phyloP scores from a whole-genome alignment of 2,329 filamentous ascomycete genomes.

The Tolypocladium tundrense region DNA sequence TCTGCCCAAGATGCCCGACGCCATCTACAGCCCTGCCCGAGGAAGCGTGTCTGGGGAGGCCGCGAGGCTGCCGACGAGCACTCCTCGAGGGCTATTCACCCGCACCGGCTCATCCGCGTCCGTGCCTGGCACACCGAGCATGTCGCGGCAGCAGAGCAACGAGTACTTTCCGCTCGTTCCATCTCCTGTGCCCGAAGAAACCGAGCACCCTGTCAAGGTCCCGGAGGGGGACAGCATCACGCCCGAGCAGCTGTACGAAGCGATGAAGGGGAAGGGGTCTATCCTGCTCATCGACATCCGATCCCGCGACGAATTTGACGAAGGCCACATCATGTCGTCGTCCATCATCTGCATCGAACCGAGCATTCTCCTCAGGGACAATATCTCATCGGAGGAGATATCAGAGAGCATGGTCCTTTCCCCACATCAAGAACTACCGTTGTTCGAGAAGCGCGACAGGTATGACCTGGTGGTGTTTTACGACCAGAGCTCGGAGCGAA shows the following conservation, averaged over 20 bases:
- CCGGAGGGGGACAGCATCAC: constrained; percentile 49
- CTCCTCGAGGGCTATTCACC: constrained; percentile 52
- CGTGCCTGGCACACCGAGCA: constrained; percentile 15
- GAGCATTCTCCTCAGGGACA: constrained; percentile 56
- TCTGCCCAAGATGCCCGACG: constrained; percentile 61
- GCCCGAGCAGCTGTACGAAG: constrained; percentile 59
- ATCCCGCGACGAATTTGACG: constrained; percentile 67
- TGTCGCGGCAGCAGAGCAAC: constrained; percentile 15
- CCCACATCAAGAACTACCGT: constrained; percentile 60
- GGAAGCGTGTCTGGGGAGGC: constrained; percentile 58
- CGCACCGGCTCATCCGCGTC: constrained; percentile 45
- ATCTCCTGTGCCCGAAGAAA: constrained; percentile 27
- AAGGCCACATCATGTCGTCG: constrained; percentile 78
- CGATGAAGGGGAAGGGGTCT: constrained; percentile 48
- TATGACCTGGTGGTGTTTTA: constrained; percentile 90
- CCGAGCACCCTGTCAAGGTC: constrained; percentile 32
- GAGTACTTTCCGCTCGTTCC: constrained; percentile 20
- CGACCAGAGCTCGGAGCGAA: constrained; percentile 54
- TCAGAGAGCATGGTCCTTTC: constrained; percentile 61
- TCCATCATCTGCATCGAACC: constrained; percentile 87
- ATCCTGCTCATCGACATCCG: constrained; percentile 83
- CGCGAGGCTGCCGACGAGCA: constrained; percentile 54
- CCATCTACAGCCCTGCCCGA: constrained; percentile 68
- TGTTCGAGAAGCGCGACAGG: constrained; percentile 62
- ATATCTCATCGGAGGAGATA: constrained; percentile 51